These are phyloP conservation scores for Agaricus sinodeliciosus DNA, from an alignment of 768 basidiomycete species.

Conservation along the genomic window DNA sequence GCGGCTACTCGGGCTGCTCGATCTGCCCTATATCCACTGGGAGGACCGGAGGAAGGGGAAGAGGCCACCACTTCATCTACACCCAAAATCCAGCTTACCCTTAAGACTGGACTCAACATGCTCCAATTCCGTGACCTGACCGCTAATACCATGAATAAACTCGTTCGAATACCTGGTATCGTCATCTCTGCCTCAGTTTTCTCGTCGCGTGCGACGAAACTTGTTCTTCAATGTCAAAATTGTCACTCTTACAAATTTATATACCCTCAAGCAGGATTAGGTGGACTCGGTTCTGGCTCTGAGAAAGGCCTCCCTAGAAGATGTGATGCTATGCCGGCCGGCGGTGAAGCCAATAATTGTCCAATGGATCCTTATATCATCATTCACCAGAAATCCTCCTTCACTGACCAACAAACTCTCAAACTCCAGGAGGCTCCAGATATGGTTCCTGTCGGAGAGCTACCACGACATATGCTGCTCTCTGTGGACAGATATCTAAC, in stretches of 20 bases:
- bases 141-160: slow-evolving; percentile 90
- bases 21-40: slow-evolving; percentile 75
- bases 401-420: slow-evolving; percentile 93
- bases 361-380: slow-evolving; percentile 95
- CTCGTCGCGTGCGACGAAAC: slow-evolving; percentile 86
- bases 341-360: slow-evolving; percentile 90
- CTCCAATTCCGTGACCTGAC: slow-evolving; percentile 91
- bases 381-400: slow-evolving; percentile 87
- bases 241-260: slow-evolving; percentile 79
- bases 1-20: slow-evolving; percentile 84
- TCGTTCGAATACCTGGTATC: slow-evolving; percentile 95
- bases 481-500: slow-evolving; percentile 89
- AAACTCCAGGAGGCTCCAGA: slow-evolving; percentile 99
- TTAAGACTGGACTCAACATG: slow-evolving; percentile 88
- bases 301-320: slow-evolving; percentile 80
- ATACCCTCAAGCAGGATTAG: slow-evolving; percentile 70
- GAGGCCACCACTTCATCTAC: slow-evolving; percentile 35
- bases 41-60: slow-evolving; percentile 38
- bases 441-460: slow-evolving; percentile 98
- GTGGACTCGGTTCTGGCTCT: slow-evolving; percentile 82
- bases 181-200: slow-evolving; percentile 95
- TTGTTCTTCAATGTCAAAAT: slow-evolving; percentile 88
- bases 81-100: slow-evolving; percentile 75
- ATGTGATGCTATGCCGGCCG: slow-evolving; percentile 75
- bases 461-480: slow-evolving; percentile 91